Base-by-base conservation (phyloP, 176 grass and related monocot species). In the Dactylis glomerata region DNA sequence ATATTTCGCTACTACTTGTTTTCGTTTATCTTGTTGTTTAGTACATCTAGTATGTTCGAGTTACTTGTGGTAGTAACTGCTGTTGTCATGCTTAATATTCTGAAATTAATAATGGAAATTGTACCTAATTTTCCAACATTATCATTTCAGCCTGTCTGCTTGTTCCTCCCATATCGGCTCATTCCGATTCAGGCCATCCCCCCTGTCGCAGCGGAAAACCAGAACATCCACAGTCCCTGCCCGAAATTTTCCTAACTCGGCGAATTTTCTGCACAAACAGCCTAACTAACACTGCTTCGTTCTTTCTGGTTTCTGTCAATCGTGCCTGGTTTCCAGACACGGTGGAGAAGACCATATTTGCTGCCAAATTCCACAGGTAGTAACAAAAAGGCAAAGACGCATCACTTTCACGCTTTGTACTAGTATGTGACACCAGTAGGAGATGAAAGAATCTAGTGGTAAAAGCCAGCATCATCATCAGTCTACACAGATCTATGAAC, bases 401-500 rank as follows among this genome's bases (percentile, higher is more conserved):
- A 22, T 71, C 22, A 33, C n/a, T 24, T 55, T 23, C 8, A 56
- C 31, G 28, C 78, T 30, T n/a, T 80, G 15, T 37, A n/a, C n/a
- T n/a, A n/a, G n/a, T n/a, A 73, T n/a, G 11, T 24, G 55, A 50
- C 20, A 28, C 44, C 12, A 20, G 4, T 76, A 26, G 19, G 22
- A 26, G 37, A 75, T 68, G 46, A 76, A 85, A 75, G 16, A 81
- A 85, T 81, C 82, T 59, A 54, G 26, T 75, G 65, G 24, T 46
- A 34, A 16, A 75, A 75, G 45, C 54, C 44, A 78, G 34, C 63
- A 26, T 28, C 79, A 86, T 82, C 36, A 83, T 64, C 28, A 64
- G 56, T 83, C 46, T 72, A 45, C 63, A 79, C 22, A 78, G 68
- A 87, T 79, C 68, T 83, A 82, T 34, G 76, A 66, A 86, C 34